Base-by-base conservation (phyloP, 352 stramenopile species). In the Pythium grandisporangium region DNA sequence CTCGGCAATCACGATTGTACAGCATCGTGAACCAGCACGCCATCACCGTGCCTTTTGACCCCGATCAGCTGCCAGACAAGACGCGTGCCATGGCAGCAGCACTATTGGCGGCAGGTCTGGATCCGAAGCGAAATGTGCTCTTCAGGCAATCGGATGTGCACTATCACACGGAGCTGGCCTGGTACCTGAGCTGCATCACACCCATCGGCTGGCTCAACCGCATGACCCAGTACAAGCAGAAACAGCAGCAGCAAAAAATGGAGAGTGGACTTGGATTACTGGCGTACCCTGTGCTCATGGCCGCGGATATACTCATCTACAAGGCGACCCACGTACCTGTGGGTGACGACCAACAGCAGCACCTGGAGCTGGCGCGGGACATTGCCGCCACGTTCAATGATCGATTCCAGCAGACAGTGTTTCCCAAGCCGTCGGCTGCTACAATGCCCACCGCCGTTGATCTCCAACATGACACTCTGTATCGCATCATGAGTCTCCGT, bases 191-290 rank as follows among this genome's bases (percentile, higher is more conserved):
- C 49, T 99, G 95, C 63, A 84, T 97, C 37, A 98, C 95, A 34
- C 96, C 96, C 8, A 94, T 99, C 55, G 95, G 92, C 36, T 98
- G 95, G 91, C 67, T 99, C 29, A 88, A 99, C 56, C 86, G 96
- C 47, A 99, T 99, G 96, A 99, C 98, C 46, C 97, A 99, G 73
- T 99, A 97, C 74, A 99, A 99, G 68, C 94, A 99, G 48, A 99
- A 99, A 67, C 63, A 84, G 14, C 79, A 86, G 37, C 44, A 48
- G 12, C 52, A 97, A 87, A 69, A 70, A 33, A 71, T 53, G 40
- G 69, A 84, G 45, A 76, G 59, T 34, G 88, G 84, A 5, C 58
- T 97, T 19, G 96, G 95, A n/a, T 65, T 99, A 23, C 84, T 99
- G 47, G 86, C 92, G 16, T 99, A 99, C 61, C 97, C 97, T 0